phyloP scores from a whole-genome alignment of 768 basidiomycete genomes.

The Rhodotorula taiwanensis region DNA sequence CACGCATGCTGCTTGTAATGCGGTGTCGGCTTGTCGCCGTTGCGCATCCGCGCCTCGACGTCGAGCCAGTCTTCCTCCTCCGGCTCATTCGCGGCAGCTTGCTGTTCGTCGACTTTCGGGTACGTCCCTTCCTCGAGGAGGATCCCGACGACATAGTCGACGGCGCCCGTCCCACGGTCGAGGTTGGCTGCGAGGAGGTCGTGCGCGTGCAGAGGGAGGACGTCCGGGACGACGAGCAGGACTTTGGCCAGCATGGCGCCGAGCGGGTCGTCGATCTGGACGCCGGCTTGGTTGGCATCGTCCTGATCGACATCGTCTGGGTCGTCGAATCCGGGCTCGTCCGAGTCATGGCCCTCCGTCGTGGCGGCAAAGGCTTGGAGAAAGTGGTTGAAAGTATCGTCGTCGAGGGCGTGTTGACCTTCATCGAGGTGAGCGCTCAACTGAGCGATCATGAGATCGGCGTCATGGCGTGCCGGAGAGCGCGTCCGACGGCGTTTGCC shows the following conservation, averaged over 20 bases:
- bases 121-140: constrained; percentile 1
- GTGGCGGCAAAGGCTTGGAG: too few relatives aligned
- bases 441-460: too few relatives aligned
- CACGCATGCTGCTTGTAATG: constrained; percentile 21
- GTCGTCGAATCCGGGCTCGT: neutral
- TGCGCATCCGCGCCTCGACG: neutral
- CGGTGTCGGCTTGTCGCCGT: neutral
- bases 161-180: neutral
- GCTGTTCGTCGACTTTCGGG: constrained; percentile 1
- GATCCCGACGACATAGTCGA: constrained; percentile 7
- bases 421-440: too few relatives aligned
- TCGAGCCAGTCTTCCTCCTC: constrained; percentile 17
- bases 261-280: constrained; percentile 6
- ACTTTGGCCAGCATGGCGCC: too few relatives aligned
- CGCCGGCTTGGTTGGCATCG: neutral
- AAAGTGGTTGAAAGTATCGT: too few relatives aligned
- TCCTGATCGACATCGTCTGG: too few relatives aligned
- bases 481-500: too few relatives aligned
- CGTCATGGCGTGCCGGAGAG: too few relatives aligned
- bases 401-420: neutral
- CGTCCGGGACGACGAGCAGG: constrained; percentile 25
- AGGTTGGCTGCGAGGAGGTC: constrained; percentile 1
- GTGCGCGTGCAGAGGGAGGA: constrained; percentile 9
- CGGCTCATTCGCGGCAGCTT: neutral
- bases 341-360: neutral